A percentile compares a stretch with the other conserved stretches of the same genome.
Conservation (phyloP, 208 protist species). For the Paratrypanosoma confusum region DNA sequence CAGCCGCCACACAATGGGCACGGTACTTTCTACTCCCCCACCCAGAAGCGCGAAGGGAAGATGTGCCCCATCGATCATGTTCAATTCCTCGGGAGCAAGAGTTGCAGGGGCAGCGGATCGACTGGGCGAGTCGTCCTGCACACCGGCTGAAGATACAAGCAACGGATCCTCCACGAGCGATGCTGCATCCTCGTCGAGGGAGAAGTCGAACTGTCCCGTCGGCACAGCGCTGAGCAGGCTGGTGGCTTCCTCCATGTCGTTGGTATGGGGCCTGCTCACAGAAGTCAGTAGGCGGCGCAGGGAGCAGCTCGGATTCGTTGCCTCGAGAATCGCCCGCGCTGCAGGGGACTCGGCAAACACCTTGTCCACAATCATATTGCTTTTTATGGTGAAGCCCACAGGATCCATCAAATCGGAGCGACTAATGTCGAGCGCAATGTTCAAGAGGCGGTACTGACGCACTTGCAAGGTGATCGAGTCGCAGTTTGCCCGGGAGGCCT, state of each 20-base stretch:
- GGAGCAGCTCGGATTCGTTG: constrained; percentile 32
- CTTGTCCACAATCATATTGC: constrained; percentile 29
- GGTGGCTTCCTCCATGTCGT: constrained; percentile 20
- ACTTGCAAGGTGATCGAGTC: constrained; percentile 55
- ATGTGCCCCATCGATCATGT: too few relatives aligned
- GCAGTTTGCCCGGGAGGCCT: constrained; percentile 2
- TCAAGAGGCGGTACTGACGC: constrained; percentile 43
- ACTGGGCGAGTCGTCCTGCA: too few relatives aligned
- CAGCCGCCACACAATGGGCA: constrained; percentile 42
- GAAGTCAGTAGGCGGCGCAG: constrained; percentile 28
- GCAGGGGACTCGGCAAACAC: constrained; percentile 30
- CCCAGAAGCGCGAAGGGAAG: too few relatives aligned
- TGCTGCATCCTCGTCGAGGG: neutral
- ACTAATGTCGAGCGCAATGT: constrained; percentile 22
- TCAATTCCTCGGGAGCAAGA: too few relatives aligned
- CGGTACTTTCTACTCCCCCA: too few relatives aligned
- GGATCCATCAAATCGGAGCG: constrained; percentile 26
- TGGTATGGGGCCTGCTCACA: constrained; percentile 6
- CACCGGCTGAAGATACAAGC: too few relatives aligned
- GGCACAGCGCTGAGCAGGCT: constrained; percentile 16
- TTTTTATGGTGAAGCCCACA: constrained; percentile 46
- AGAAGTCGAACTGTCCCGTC: constrained; percentile 12
- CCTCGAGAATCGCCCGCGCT: constrained; percentile 25
- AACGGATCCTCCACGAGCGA: neutral
- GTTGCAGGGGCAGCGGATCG: too few relatives aligned